Evolutionary conservation across 768 basidiomycete species (phyloP).

Genomic region (Postia placenta): DNA sequence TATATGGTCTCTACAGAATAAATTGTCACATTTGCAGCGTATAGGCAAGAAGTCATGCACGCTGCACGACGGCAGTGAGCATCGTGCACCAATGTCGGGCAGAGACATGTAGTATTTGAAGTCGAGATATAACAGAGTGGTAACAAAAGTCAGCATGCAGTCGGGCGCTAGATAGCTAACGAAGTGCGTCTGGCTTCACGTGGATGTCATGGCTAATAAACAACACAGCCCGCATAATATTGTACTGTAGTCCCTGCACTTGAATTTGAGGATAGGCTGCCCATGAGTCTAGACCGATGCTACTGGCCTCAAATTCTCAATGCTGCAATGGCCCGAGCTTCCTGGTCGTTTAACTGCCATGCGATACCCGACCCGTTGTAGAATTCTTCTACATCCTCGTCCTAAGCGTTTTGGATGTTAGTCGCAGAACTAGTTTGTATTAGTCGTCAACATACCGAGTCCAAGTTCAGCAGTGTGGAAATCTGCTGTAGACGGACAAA

Average conservation of each 20-base stretch:
- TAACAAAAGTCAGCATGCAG: not conserved
- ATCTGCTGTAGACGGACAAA: conserved; percentile 91
- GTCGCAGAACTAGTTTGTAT: not conserved
- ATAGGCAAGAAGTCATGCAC: conserved; percentile 75
- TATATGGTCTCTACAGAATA: conserved; percentile 64
- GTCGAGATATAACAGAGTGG: not conserved
- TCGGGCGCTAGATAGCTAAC: not conserved
- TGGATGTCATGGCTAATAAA: not conserved
- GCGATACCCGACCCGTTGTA: conserved; percentile 89
- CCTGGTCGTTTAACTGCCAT: conserved; percentile 76
- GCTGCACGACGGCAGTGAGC: conserved; percentile 54
- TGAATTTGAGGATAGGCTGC: too few species aligned
- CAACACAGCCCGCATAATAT: too few species aligned
- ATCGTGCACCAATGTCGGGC: conserved; percentile 56
- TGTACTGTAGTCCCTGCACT: too few species aligned
- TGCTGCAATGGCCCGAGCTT: conserved; percentile 46
- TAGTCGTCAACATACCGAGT: conserved; percentile 43
- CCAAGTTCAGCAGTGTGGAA: conserved; percentile 85
- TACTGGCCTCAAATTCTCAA: conserved; percentile 3
- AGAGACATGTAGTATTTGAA: conserved; percentile 16
- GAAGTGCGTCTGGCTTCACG: not conserved
- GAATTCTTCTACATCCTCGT: conserved; percentile 93
- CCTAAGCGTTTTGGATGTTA: conserved; percentile 38
- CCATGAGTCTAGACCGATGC: too few species aligned
- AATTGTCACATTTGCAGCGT: conserved; percentile 49